Evolutionary conservation across 2,329 filamentous ascomycete genomes (phyloP), one percentile per base, ranked within the genome.

Genomic region (Tricladium varicosporioides): DNA sequence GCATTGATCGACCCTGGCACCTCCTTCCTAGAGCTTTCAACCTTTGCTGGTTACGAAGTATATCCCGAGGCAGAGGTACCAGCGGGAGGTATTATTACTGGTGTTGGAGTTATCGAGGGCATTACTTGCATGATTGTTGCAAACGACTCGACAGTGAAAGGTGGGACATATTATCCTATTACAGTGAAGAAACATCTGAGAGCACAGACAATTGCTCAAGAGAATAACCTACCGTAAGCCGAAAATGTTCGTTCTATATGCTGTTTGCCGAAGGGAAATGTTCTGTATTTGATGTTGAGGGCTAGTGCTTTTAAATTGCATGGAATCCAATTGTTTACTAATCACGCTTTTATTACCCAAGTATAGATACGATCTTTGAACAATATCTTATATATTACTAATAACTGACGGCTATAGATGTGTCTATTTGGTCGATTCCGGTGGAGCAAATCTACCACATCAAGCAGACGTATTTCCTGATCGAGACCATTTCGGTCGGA

Each of bases 171-270:
- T 75, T 97, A 93, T 70, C 93, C 93, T 1, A 91, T 97, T 66
- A 99, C 93, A 0, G 91, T 97, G 58, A 97, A 97, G 78, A 99
- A 99, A 79, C 94, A 97, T 73, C 79, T 97, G 14, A 85, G 93
- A 60, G 93, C 93, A 4, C 94, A 99, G 73, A 86, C 89, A 27
- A 89, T 97, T 62, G 93, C 93, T 0, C 84, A 90, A 63, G 91
- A 97, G 72, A 97, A 97, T 73, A 87, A 82, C 46, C 73, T 87
- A 43, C 84, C 84, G 84, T 87, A 71, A 69, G 81, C 74, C 4
- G 22, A 27, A 3, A 7, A 27, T 27, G 22, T 27, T 27, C 22
- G 22, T 27, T 7, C 4, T 27, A 7, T 27, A 27, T 7, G 22
- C 22, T 27, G 22, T 27, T 27, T 27, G 22, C 22, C 4, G 4